Evolutionary conservation across 1,139 yeast genomes (phyloP).

Genomic region (Candida albicans): DNA sequence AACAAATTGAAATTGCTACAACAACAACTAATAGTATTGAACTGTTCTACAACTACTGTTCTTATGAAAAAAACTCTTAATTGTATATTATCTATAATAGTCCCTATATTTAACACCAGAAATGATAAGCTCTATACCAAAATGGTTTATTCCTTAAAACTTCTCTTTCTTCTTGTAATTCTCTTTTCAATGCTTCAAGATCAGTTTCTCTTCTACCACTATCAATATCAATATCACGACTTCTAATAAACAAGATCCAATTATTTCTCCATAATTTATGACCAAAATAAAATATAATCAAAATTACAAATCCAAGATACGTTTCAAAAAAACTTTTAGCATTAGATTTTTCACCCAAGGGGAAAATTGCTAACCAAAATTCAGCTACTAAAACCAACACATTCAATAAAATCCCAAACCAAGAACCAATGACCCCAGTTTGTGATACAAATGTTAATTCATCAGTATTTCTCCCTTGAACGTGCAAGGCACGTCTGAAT

Average conservation of each 20-base stretch:
- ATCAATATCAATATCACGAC: constrained; percentile 41
- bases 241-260: constrained; percentile 36
- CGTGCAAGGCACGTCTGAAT: constrained; percentile 34
- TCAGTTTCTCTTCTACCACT: constrained; percentile 45
- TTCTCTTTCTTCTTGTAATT: constrained; percentile 40
- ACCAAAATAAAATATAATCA: constrained; percentile 37
- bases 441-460: constrained; percentile 58
- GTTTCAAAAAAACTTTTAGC: constrained; percentile 37
- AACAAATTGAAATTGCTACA: too few relatives aligned
- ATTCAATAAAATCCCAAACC: constrained; percentile 47
- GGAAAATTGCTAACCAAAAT: constrained; percentile 46
- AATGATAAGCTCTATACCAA: constrained; percentile 31
- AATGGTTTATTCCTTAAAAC: constrained; percentile 35
- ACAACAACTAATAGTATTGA: too few relatives aligned
- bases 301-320: constrained; percentile 40
- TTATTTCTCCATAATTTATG: constrained; percentile 44
- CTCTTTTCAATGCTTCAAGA: constrained; percentile 41
- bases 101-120: constrained; percentile 18
- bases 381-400: constrained; percentile 55
- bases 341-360: constrained; percentile 35
- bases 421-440: constrained; percentile 56
- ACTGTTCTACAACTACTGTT: too few relatives aligned
- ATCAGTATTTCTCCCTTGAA: constrained; percentile 42
- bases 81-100: too few relatives aligned
- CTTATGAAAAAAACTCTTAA: too few relatives aligned